These are phyloP conservation scores for Ploettnerulaceae sp. DNA, from an alignment of 2,329 filamentous ascomycete species.

Conservation along the genomic window DNA sequence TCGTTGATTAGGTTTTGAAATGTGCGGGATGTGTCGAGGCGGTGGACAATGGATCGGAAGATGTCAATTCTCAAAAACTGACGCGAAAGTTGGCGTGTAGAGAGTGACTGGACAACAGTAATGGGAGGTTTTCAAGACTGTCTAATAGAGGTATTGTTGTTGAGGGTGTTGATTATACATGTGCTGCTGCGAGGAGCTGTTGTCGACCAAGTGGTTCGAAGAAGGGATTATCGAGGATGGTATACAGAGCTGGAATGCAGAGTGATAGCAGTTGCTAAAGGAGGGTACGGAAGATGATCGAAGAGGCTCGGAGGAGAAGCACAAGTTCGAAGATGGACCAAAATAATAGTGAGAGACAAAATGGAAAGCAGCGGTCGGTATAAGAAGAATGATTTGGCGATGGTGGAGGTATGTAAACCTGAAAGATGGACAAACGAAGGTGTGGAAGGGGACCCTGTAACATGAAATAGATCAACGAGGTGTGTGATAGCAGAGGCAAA, in stretches of 20 bases:
- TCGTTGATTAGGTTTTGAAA: conserved; percentile 23
- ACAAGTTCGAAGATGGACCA: conserved; percentile 34
- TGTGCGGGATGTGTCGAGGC: conserved; percentile 16
- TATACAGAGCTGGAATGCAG: conserved; percentile 25
- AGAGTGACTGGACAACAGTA: conserved; percentile 37
- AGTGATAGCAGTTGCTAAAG: conserved; percentile 34
- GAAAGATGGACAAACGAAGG: conserved; percentile 30
- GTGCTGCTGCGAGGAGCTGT: conserved; percentile 21
- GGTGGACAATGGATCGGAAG: conserved; percentile 8
- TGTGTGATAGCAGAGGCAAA: conserved; percentile 28
- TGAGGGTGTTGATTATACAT: conserved; percentile 34
- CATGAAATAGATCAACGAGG: conserved; percentile 34
- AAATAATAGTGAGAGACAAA: conserved; percentile 34
- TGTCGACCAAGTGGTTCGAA: conserved; percentile 17
- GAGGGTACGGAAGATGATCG: conserved; percentile 35
- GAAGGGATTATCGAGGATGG: conserved; percentile 27
- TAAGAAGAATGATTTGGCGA: conserved; percentile 32
- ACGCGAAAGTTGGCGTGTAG: conserved; percentile 23
- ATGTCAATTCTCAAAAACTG: conserved; percentile 15
- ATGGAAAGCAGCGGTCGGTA: conserved; percentile 34
- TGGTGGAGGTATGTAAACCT: conserved; percentile 28
- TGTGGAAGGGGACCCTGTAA: conserved; percentile 33
- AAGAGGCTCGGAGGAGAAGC: conserved; percentile 31
- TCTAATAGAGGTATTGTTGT: conserved; percentile 32
- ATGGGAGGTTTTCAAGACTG: conserved; percentile 29